These are phyloP conservation scores for Spathaspora sp. DNA, from an alignment of 805 yeast species.

Conservation along the genomic window DNA sequence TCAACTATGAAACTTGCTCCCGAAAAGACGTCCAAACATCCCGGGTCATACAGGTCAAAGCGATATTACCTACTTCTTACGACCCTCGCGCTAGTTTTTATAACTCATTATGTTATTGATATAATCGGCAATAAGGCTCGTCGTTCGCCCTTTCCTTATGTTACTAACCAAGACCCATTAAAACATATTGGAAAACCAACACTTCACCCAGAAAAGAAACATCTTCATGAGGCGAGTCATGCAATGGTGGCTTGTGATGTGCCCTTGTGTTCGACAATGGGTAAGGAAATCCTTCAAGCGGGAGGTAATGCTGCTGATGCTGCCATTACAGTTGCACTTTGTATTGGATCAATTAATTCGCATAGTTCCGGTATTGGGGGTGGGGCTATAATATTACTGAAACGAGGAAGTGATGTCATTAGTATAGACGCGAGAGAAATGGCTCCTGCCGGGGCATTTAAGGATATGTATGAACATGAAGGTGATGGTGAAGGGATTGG, in stretches of 20 bases:
- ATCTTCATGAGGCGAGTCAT: conserved; percentile 35
- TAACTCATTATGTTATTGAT: not conserved
- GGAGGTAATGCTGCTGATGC: conserved; percentile 93
- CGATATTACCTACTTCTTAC: not conserved
- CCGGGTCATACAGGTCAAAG: not conserved
- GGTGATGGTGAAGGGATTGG: not conserved
- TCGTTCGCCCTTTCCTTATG: not conserved
- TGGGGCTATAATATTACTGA: conserved; percentile 66
- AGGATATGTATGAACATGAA: conserved; percentile 58
- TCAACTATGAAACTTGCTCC: not conserved
- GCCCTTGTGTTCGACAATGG: conserved; percentile 60
- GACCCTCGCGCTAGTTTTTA: not conserved
- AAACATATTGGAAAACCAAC: conserved; percentile 32
- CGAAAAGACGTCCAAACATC: not conserved
- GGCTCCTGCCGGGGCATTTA: conserved; percentile 66
- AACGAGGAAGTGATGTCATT: conserved; percentile 38
- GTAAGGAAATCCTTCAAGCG: conserved; percentile 45
- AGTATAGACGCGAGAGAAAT: conserved; percentile 84
- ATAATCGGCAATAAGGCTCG: not conserved
- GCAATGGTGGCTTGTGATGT: conserved; percentile 73
- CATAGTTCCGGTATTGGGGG: conserved; percentile 93
- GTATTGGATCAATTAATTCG: conserved; percentile 80
- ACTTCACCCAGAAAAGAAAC: conserved; percentile 37
- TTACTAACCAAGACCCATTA: conserved; percentile 11
- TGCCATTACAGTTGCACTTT: conserved; percentile 80